Conservation (phyloP, 768 basidiomycete species). For the Leucocoprinus sp. region DNA sequence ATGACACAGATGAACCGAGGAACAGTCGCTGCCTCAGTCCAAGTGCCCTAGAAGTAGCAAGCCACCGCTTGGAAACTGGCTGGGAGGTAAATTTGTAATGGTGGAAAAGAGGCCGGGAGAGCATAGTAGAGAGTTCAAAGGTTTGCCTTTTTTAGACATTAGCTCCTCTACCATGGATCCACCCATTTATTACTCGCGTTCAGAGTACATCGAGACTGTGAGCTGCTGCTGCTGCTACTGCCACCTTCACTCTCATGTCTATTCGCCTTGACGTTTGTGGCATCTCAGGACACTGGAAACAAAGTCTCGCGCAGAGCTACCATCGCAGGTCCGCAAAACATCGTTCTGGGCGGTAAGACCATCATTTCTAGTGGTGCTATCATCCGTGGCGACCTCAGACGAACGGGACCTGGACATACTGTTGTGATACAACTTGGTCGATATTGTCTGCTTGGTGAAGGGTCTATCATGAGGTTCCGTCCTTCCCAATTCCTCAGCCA, state of each 20-base stretch:
- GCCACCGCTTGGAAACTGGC: neutral
- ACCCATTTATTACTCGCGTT: conserved; percentile 70
- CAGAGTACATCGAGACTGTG: conserved; percentile 88
- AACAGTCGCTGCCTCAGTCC: neutral
- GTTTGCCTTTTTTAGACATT: conserved; percentile 4
- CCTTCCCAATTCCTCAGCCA: neutral
- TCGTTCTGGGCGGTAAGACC: conserved; percentile 94
- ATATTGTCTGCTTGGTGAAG: conserved; percentile 88
- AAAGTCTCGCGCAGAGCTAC: conserved; percentile 89
- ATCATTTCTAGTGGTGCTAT: conserved; percentile 88
- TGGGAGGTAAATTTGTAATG: neutral
- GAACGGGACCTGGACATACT: conserved; percentile 86
- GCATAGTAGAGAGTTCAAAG: conserved; percentile 10
- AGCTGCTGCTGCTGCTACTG: no score
- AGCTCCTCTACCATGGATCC: conserved; percentile 46
- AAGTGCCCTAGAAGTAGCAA: neutral
- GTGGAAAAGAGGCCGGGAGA: conserved; percentile 1
- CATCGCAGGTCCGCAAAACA: conserved; percentile 92
- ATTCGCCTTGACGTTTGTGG: neutral
- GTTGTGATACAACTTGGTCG: conserved; percentile 90
- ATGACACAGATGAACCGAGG: neutral
- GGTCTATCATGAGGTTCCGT: conserved; percentile 67
- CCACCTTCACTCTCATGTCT: neutral
- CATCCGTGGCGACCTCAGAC: conserved; percentile 86
- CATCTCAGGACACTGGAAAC: conserved; percentile 81